Base-by-base conservation (phyloP, 225 moss, liverwort and hornwort genomes). In the Rhytidiadelphus loreus region DNA sequence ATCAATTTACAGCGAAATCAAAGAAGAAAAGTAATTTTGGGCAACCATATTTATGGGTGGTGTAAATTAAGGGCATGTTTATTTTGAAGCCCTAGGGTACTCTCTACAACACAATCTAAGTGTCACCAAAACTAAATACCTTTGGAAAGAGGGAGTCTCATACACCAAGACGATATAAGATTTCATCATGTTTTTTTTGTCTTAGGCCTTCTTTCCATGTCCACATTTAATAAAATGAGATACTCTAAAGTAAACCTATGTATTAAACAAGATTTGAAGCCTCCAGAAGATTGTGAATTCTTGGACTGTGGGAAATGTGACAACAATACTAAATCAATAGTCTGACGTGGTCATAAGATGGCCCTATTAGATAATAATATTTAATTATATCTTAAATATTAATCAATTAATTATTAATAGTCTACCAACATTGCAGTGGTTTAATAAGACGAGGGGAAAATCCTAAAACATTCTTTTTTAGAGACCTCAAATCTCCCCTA, bases 21-120 rank as follows among this genome's bases (percentile, higher is more conserved):
- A 1, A 39, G 12, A 23, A 1, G 8, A 23, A 22, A 39, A 39
- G 23, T 13, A 69, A 7, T 4, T 23, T 4, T 39, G 6, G 1
- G 12, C n/a, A n/a, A 68, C 23, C 0, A n/a, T 12, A 23, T 68
- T n/a, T 22, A 0, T 7, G 0, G 22, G 2, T 23, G 68, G n/a
- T 2, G 0, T 66, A 0, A 37, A 37, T 21, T 66, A 66, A 37
- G 3, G 21, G 12, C 7, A 23, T 22, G 23, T 23, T n/a, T 23
- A 68, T 23, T 68, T 66, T 2, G 1, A 3, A n/a, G n/a, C 21
- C 66, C 12, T 21, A 37, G 0, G 12, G 7, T 22, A 12, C 11
- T n/a, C 11, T 20, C 21, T 20, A 66, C 11, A 37, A 11, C 11
- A 21, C 2, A 0, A 21, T 3, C 11, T 1, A 66, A 37, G 4